Evolutionary conservation across 1,139 yeast genomes (phyloP).

Genomic region (Candida pseudoviswanathii): DNA sequence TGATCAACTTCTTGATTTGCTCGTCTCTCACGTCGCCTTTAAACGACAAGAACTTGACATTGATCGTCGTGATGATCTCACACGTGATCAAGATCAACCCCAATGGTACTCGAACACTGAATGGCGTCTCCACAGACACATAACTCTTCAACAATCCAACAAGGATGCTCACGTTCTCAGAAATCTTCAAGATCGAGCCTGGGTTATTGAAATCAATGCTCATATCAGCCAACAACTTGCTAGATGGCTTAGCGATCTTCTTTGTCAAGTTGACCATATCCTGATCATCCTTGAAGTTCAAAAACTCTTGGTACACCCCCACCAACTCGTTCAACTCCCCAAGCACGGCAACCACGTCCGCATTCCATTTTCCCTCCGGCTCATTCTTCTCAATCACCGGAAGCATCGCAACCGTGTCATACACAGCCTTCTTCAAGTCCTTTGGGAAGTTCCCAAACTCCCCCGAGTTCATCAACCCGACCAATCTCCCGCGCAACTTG

Average conservation of each 20-base stretch:
- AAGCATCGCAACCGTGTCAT: constrained; percentile 58
- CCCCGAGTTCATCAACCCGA: constrained; percentile 30
- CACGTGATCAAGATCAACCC: constrained; percentile 52
- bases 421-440: constrained; percentile 42
- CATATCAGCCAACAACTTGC: constrained; percentile 25
- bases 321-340: constrained; percentile 56
- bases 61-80: constrained; percentile 56
- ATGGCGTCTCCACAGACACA: constrained; percentile 48
- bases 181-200: constrained; percentile 49
- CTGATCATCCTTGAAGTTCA: constrained; percentile 58
- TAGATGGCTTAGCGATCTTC: constrained; percentile 20
- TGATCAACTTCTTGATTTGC: constrained; percentile 40
- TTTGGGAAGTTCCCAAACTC: constrained; percentile 35
- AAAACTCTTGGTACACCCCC: constrained; percentile 55
- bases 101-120: constrained; percentile 55
- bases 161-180: constrained; percentile 51
- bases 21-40: constrained; percentile 62
- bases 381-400: constrained; percentile 58
- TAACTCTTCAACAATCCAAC: constrained; percentile 47
- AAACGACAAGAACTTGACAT: constrained; percentile 54
- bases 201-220: constrained; percentile 61
- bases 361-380: constrained; percentile 52
- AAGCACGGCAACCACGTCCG: constrained; percentile 34
- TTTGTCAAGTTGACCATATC: constrained; percentile 39
- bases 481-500: constrained; percentile 54